phyloP scores from a whole-genome alignment of 805 yeast genomes.

The Candida golubevii region DNA sequence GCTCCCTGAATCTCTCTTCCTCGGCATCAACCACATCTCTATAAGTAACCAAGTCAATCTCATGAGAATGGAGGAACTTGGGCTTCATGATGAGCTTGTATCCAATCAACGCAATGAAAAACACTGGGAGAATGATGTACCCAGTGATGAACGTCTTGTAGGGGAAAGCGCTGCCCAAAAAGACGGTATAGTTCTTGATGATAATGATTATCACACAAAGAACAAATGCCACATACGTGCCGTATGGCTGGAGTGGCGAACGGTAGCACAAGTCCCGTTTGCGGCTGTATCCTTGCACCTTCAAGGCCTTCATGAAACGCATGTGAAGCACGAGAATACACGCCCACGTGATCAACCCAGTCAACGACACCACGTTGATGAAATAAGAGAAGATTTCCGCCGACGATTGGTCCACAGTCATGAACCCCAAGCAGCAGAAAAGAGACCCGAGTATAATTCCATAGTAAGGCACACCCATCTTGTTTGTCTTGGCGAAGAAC shows the following conservation, averaged over 20 bases:
- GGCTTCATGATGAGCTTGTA: constrained; percentile 55
- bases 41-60: constrained; percentile 58
- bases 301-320: constrained; percentile 59
- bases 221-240: constrained; percentile 53
- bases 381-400: constrained; percentile 60
- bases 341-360: constrained; percentile 73
- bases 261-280: constrained; percentile 47
- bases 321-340: constrained; percentile 66
- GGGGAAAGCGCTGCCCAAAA: constrained; percentile 46
- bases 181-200: constrained; percentile 64
- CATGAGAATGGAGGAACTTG: constrained; percentile 45
- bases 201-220: constrained; percentile 53
- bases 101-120: constrained; percentile 49
- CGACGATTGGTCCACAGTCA: constrained; percentile 59
- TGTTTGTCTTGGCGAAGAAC: constrained; percentile 43
- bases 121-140: constrained; percentile 71
- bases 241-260: constrained; percentile 70
- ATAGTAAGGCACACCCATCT: constrained; percentile 65
- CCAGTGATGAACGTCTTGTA: constrained; percentile 71
- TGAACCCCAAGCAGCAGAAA: constrained; percentile 65
- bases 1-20: constrained; percentile 36
- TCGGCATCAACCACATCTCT: constrained; percentile 54
- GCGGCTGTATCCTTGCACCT: constrained; percentile 63
- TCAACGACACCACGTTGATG: constrained; percentile 72
- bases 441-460: constrained; percentile 47